Evolutionary conservation across 371 early-diverging fungal species (phyloP).

Genomic region (Actinomucor elegans): DNA sequence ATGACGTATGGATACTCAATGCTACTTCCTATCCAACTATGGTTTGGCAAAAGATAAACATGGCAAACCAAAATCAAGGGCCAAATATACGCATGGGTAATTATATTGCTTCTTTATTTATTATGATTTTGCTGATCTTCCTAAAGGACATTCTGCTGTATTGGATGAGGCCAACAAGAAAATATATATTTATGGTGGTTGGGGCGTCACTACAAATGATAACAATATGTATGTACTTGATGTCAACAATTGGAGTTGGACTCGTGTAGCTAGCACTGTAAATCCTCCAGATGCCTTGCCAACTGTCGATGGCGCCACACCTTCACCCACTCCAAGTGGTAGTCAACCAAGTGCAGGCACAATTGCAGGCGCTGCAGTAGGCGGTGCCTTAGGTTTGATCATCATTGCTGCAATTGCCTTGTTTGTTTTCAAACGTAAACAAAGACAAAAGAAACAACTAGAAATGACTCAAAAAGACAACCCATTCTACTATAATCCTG

Average conservation of each 20-base stretch:
- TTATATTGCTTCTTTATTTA: neutral
- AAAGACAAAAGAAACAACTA: neutral
- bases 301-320: neutral
- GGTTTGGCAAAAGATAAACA: constrained; percentile 24
- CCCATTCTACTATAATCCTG: constrained; percentile 7
- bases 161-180: constrained; percentile 24
- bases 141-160: constrained; percentile 41
- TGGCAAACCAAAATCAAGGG: constrained; percentile 25
- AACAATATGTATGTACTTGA: constrained; percentile 31
- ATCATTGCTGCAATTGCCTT: constrained; percentile 5
- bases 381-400: constrained; percentile 11
- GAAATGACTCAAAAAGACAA: constrained; percentile 3
- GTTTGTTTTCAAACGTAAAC: constrained; percentile 9
- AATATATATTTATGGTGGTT: constrained; percentile 38
- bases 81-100: constrained; percentile 48
- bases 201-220: constrained; percentile 33
- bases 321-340: neutral
- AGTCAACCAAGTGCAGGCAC: constrained; percentile 5
- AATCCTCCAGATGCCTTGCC: constrained; percentile 10
- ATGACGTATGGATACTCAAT: constrained; percentile 47
- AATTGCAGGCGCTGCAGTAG: constrained; percentile 28
- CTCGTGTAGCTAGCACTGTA: constrained; percentile 21
- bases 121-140: neutral
- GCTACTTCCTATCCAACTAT: constrained; percentile 36
- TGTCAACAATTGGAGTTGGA: constrained; percentile 28